Evolutionary conservation across 495 filamentous ascomycete species (phyloP).

Genomic region (Evernia prunastri): DNA sequence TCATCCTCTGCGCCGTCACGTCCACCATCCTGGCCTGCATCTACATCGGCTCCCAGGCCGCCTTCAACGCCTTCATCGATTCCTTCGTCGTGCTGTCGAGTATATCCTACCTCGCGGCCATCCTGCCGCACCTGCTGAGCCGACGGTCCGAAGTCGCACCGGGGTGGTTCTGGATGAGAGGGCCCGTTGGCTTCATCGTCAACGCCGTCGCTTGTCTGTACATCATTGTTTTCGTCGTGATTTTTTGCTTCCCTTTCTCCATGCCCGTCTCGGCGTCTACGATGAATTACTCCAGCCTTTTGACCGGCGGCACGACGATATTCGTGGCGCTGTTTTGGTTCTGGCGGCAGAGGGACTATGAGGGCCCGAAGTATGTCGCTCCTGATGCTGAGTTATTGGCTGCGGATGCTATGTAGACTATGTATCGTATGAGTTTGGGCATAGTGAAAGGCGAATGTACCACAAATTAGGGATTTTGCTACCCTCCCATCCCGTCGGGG

Average conservation of each 20-base stretch:
- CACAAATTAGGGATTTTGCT: too few relatives aligned
- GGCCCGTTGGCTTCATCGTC: conserved; percentile 47
- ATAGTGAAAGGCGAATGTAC: too few relatives aligned
- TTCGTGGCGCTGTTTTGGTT: conserved; percentile 40
- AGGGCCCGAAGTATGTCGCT: conserved; percentile 22
- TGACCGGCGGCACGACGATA: conserved; percentile 51
- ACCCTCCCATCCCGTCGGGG: too few relatives aligned
- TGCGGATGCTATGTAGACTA: conserved; percentile 14
- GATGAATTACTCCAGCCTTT: conserved; percentile 69
- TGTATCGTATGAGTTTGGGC: neutral
- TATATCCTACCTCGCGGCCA: conserved; percentile 63
- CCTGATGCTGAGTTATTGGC: conserved; percentile 17
- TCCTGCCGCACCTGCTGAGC: conserved; percentile 60
- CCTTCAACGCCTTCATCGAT: conserved; percentile 65
- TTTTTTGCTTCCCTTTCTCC: conserved; percentile 68
- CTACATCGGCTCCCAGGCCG: conserved; percentile 59
- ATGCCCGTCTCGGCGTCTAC: conserved; percentile 48
- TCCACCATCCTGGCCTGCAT: conserved; percentile 63
- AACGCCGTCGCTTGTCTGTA: conserved; percentile 52
- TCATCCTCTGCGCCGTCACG: conserved; percentile 38
- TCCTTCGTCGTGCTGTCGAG: conserved; percentile 71
- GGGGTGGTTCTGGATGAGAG: conserved; percentile 63
- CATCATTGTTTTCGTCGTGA: conserved; percentile 59
- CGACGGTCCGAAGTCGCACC: conserved; percentile 54
- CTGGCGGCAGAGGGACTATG: conserved; percentile 30